These are phyloP conservation scores for Phaeophleospora eucalypticola DNA, from an alignment of 2,329 filamentous ascomycete species.

Conservation along the genomic window DNA sequence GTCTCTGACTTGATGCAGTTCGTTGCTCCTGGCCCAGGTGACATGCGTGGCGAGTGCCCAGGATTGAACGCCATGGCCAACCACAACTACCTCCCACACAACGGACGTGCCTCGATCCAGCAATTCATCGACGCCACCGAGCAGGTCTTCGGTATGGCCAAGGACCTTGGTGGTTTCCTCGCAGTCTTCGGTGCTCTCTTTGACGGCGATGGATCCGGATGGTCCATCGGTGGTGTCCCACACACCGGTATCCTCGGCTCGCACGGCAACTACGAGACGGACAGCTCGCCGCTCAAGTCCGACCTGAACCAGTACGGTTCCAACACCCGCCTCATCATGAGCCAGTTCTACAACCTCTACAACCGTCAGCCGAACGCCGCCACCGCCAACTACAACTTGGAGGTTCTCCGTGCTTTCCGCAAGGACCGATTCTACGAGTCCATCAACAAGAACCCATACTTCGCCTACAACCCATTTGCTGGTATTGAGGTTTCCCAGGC, in stretches of 20 bases:
- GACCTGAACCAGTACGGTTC: slow-evolving; percentile 31
- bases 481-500: slow-evolving; percentile 30
- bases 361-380: slow-evolving; percentile 18
- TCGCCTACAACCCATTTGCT: slow-evolving; percentile 25
- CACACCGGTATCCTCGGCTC: slow-evolving; percentile 21
- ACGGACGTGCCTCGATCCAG: slow-evolving; percentile 30
- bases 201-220: slow-evolving; percentile 18
- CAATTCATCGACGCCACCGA: slow-evolving; percentile 31
- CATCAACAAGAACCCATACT: slow-evolving; percentile 34
- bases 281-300: slow-evolving; percentile 31
- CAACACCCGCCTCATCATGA: slow-evolving; percentile 17
- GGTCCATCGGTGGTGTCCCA: slow-evolving; percentile 20
- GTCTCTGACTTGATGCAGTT: slow-evolving; percentile 11
- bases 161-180: slow-evolving; percentile 19
- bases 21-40: slow-evolving; percentile 23
- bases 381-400: slow-evolving; percentile 29
- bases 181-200: slow-evolving; percentile 17
- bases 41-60: slow-evolving; percentile 31
- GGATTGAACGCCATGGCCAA: slow-evolving; percentile 19
- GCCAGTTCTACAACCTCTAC: slow-evolving; percentile 25
- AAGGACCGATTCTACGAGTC: slow-evolving; percentile 25
- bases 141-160: slow-evolving; percentile 32
- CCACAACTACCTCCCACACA: slow-evolving; percentile 27
- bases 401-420: slow-evolving; percentile 27
- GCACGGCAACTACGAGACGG: slow-evolving; percentile 35